Conservation (phyloP, 768 basidiomycete genomes). For the Rhizopogon roseolus region DNA sequence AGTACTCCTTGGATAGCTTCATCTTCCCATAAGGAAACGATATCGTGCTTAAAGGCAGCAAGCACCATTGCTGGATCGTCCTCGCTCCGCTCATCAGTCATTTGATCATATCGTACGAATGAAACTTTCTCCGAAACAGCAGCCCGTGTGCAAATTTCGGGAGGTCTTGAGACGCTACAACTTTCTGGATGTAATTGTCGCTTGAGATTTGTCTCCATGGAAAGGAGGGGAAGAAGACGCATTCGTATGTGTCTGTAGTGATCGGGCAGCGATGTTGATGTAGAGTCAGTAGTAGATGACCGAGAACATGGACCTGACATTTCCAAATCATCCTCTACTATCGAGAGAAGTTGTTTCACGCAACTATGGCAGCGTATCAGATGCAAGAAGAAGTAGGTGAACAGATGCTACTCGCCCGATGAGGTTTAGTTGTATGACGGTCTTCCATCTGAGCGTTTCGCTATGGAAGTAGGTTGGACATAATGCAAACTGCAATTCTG, state of each 20-base stretch:
- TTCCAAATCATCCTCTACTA: constrained; percentile 44
- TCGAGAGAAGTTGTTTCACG: constrained; percentile 53
- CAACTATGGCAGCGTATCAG: constrained; percentile 33
- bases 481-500: constrained; percentile 68
- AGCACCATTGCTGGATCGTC: constrained; percentile 49
- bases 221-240: constrained; percentile 46
- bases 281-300: constrained; percentile 15
- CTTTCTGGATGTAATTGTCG: constrained; percentile 45
- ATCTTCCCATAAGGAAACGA: constrained; percentile 60
- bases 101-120: not conserved
- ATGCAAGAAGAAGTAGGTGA: not conserved
- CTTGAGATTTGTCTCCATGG: constrained; percentile 49
- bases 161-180: constrained; percentile 19
- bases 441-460: constrained; percentile 57
- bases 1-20: constrained; percentile 47
- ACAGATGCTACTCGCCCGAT: constrained; percentile 39
- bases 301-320: constrained; percentile 21
- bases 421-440: constrained; percentile 65
- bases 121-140: constrained; percentile 32
- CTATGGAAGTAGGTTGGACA: constrained; percentile 54
- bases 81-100: constrained; percentile 15
- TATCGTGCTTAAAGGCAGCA: constrained; percentile 51
- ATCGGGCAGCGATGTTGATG: constrained; percentile 30
- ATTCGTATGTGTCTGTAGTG: constrained; percentile 33
- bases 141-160: constrained; percentile 47